phyloP scores from a whole-genome alignment of 768 basidiomycete species.

The Gloeophyllum trabeum region DNA sequence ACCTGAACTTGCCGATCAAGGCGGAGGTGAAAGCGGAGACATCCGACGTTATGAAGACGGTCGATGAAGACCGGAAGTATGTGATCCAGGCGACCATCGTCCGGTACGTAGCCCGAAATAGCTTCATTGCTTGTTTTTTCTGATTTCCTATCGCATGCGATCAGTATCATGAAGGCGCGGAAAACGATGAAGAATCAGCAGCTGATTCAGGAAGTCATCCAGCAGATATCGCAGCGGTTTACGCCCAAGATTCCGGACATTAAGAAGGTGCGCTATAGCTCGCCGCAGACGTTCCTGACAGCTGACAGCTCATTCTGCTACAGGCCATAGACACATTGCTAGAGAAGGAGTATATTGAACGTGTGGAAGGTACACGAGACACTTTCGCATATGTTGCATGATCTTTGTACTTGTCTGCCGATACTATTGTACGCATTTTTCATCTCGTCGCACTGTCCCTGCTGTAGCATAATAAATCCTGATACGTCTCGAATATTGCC shows the following conservation, averaged over 20 bases:
- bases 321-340: conserved; percentile 85
- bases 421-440: background rate
- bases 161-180: conserved; percentile 88
- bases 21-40: conserved; percentile 90
- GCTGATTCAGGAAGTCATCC: conserved; percentile 82
- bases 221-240: conserved; percentile 80
- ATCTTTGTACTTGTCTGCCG: conserved; percentile 9
- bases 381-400: conserved; percentile 73
- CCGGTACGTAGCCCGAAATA: conserved; percentile 33
- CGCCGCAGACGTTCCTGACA: background rate
- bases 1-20: conserved; percentile 87
- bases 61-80: conserved; percentile 96
- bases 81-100: conserved; percentile 94
- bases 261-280: conserved; percentile 59
- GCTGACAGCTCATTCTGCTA: conserved; percentile 1
- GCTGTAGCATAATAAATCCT: too few species aligned
- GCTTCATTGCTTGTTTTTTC: too few species aligned
- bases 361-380: conserved; percentile 85
- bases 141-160: too few species aligned
- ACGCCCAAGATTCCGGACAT: conserved; percentile 92
- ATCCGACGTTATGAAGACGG: conserved; percentile 82
- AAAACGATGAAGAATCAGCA: conserved; percentile 94
- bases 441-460: background rate
- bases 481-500: too few species aligned
- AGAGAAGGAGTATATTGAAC: conserved; percentile 97